Evolutionary conservation across 2,329 filamentous ascomycete genomes (phyloP), one percentile per base, ranked within the genome.

Genomic region (Pleurostoma richardsiae): DNA sequence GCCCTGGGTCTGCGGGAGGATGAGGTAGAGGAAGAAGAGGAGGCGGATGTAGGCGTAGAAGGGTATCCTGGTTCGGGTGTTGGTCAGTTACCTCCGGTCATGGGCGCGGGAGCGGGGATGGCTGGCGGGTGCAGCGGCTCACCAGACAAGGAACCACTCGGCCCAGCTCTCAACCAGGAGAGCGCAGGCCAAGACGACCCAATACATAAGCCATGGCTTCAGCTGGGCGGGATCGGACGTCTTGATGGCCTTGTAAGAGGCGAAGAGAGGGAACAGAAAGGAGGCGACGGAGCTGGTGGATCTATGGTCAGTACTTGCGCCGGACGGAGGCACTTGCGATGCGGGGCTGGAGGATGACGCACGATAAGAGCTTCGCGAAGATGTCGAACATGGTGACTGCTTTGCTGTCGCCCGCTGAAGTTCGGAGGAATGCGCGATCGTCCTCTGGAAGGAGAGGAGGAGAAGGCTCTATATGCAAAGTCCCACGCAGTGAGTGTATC

Each of bases 191-290:
- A 96, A 80, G 28, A 96, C 90, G 50, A 96, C 90, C 87, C 92
- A 99, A 79, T 97, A 99, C 87, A 97, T 97, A 55, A 97, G 81
- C 94, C 94, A 99, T 84, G 92, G 92, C 53, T 89, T 89, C 50
- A 96, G 79, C 63, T 95, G 84, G 36, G 89, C 85, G 3, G 91
- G 90, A 66, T 96, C 89, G 44, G 87, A 86, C 11, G 90, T 91
- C 71, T 94, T 92, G 62, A 99, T 86, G 42, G 94, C 92, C 76
- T 97, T 97, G 79, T 96, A 97, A 54, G 92, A 96, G 56, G 92
- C 91, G 71, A 96, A 97, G 53, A 96, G 83, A 44, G 94, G 94
- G 65, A 97, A 95, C 63, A 96, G 83, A 63, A 95, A 90, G 47
- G 91, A 95, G 49, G 88, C 84, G 64, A 92, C 69, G 53, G 89